These are phyloP conservation scores for Hymenoscyphus salicellus DNA, from an alignment of 2,329 filamentous ascomycete species.

Conservation along the genomic window DNA sequence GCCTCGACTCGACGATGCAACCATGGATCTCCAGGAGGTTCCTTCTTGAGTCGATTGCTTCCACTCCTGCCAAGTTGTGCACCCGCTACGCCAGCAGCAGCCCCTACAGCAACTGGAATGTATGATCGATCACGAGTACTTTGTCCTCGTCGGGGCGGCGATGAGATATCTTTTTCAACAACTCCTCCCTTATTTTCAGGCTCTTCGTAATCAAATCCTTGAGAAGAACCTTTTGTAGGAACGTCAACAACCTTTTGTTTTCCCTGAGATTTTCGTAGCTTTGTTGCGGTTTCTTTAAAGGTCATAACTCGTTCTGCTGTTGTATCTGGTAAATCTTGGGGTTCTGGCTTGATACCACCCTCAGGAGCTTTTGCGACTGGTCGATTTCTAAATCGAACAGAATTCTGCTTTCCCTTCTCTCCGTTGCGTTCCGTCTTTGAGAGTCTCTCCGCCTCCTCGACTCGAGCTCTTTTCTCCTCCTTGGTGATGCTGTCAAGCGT, in stretches of 20 bases:
- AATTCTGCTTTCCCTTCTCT: constrained; percentile 30
- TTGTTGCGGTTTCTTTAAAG: constrained; percentile 38
- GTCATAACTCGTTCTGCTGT: constrained; percentile 33
- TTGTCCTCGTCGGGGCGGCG: constrained; percentile 47
- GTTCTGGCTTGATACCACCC: constrained; percentile 17
- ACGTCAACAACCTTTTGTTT: constrained; percentile 23
- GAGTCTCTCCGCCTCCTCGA: constrained; percentile 76
- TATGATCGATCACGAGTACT: constrained; percentile 60
- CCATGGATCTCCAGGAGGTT: constrained; percentile 53
- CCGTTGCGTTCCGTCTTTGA: constrained; percentile 40
- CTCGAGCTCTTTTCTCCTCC: constrained; percentile 84
- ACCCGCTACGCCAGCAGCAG: constrained; percentile 23
- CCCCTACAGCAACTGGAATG: constrained; percentile 31
- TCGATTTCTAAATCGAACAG: constrained; percentile 34
- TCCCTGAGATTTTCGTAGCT: constrained; percentile 34
- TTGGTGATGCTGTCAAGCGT: constrained; percentile 91
- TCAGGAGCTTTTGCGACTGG: constrained; percentile 30
- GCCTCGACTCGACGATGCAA: constrained; percentile 44
- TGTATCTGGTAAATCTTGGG: constrained; percentile 24
- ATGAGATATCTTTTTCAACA: constrained; percentile 10
- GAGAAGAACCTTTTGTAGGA: constrained; percentile 7
- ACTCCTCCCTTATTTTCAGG: constrained; percentile 11
- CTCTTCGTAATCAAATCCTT: constrained; percentile 30
- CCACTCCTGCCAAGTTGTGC: constrained; percentile 42
- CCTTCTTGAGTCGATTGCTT: constrained; percentile 60